These are phyloP conservation scores for Pythium sp. DNA, from an alignment of 352 stramenopile species.

Conservation along the genomic window DNA sequence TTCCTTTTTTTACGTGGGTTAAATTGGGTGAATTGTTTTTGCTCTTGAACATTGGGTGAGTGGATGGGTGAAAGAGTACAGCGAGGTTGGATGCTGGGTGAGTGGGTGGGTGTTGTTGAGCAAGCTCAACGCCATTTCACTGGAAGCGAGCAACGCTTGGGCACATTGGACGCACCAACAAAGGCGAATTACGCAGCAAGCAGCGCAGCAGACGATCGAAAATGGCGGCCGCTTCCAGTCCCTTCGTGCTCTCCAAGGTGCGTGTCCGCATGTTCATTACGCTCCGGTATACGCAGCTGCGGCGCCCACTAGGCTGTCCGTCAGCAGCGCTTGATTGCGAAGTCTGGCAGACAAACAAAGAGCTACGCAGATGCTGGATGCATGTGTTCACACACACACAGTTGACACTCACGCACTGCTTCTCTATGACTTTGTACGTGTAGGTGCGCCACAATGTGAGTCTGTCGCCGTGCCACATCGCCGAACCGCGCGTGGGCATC, in stretches of 20 bases:
- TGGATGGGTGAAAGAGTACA: too few species aligned
- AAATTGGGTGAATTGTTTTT: too few species aligned
- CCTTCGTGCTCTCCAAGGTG: constrained; percentile 17
- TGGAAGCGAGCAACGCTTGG: constrained; percentile 11
- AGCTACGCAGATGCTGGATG: background rate
- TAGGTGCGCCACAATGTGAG: constrained; percentile 67
- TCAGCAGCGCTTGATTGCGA: too few species aligned
- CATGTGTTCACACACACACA: background rate
- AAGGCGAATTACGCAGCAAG: background rate
- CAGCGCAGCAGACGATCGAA: background rate
- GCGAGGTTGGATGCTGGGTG: too few species aligned
- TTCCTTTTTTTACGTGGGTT: too few species aligned
- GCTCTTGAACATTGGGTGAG: too few species aligned
- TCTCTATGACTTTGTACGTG: background rate
- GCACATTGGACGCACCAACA: background rate
- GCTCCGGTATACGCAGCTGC: background rate
- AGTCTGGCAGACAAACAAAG: background rate
- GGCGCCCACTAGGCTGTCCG: too few species aligned
- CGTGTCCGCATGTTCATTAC: background rate
- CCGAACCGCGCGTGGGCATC: constrained; percentile 62
- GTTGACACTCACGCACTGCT: background rate
- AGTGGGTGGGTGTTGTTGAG: too few species aligned
- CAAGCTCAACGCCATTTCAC: too few species aligned
- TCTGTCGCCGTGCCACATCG: constrained; percentile 69
- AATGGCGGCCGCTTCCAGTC: constrained; percentile 4